These are phyloP conservation scores for Lanmaoa rubissima DNA, from an alignment of 768 basidiomycete species.

Conservation along the genomic window DNA sequence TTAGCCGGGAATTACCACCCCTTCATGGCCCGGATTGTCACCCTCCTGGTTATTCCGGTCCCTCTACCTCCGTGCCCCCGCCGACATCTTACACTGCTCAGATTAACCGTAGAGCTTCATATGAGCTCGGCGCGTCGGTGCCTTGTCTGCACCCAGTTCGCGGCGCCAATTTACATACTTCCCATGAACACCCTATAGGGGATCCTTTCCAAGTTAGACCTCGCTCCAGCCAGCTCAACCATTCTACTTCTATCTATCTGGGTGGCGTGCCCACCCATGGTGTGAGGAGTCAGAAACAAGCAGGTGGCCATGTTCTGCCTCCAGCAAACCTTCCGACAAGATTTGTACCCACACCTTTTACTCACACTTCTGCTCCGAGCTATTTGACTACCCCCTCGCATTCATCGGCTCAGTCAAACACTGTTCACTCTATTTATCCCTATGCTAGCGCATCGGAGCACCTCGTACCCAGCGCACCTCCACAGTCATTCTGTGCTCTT, in stretches of 20 bases:
- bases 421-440: constrained; percentile 14
- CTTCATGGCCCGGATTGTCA: constrained; percentile 1
- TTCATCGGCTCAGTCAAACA: constrained; percentile 10
- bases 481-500: constrained; percentile 8
- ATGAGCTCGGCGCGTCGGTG: constrained; percentile 32
- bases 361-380: constrained; percentile 18
- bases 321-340: constrained; percentile 6
- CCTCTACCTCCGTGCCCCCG: constrained; percentile 31
- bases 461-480: constrained; percentile 2
- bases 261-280: neutral
- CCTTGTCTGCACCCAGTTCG: constrained; percentile 7
- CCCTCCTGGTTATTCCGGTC: constrained; percentile 10
- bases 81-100: constrained; percentile 17
- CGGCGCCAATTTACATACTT: constrained; percentile 4
- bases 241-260: constrained; percentile 23
- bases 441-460: constrained; percentile 10
- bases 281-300: constrained; percentile 17
- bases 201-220: constrained; percentile 47
- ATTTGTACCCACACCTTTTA: constrained; percentile 9
- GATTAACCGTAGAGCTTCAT: constrained; percentile 29
- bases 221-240: constrained; percentile 45
- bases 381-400: constrained; percentile 19
- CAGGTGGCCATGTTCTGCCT: constrained; percentile 6
- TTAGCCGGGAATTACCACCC: constrained; percentile 25
- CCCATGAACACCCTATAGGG: constrained; percentile 12